Conservation (phyloP, 306 rosid genomes). For the Quillaja saponaria region DNA sequence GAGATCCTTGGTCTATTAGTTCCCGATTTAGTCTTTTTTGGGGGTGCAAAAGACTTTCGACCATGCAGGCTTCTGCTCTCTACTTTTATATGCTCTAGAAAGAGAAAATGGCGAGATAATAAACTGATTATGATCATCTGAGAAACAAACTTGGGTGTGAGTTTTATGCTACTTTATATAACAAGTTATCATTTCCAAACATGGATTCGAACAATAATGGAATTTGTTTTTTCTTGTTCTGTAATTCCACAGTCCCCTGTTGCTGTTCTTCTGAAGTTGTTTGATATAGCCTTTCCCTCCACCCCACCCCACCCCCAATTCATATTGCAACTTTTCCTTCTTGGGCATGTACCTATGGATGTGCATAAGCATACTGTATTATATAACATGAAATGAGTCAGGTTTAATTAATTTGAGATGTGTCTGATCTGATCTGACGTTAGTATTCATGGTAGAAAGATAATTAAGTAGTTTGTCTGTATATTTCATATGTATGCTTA, state of each 20-base stretch:
- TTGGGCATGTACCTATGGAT: too few species aligned
- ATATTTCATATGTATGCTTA: slow-evolving; percentile 48
- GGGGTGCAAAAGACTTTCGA: too few species aligned
- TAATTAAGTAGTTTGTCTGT: slow-evolving; percentile 27
- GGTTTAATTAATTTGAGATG: slow-evolving; percentile 14
- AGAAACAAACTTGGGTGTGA: neutral
- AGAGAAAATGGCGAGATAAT: too few species aligned
- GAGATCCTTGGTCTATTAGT: too few species aligned
- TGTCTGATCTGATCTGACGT: slow-evolving; percentile 18
- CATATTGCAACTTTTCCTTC: too few species aligned
- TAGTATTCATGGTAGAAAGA: slow-evolving; percentile 25
- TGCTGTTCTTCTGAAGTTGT: slow-evolving; percentile 3
- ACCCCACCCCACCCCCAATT: too few species aligned
- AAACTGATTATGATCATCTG: neutral
- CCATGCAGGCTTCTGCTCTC: too few species aligned
- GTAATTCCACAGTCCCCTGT: neutral
- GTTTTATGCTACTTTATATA: neutral
- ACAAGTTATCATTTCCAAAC: slow-evolving; percentile 12
- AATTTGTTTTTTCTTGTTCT: slow-evolving; percentile 16
- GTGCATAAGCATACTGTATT: neutral
- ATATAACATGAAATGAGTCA: slow-evolving; percentile 17
- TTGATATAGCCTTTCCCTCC: slow-evolving; percentile 5
- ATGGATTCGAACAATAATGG: neutral
- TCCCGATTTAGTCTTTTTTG: too few species aligned
- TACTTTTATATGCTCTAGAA: too few species aligned